Evolutionary conservation across 495 filamentous ascomycete genomes (phyloP), one percentile per base, ranked within the genome.

Genomic region (Tuber umbilicatum): DNA sequence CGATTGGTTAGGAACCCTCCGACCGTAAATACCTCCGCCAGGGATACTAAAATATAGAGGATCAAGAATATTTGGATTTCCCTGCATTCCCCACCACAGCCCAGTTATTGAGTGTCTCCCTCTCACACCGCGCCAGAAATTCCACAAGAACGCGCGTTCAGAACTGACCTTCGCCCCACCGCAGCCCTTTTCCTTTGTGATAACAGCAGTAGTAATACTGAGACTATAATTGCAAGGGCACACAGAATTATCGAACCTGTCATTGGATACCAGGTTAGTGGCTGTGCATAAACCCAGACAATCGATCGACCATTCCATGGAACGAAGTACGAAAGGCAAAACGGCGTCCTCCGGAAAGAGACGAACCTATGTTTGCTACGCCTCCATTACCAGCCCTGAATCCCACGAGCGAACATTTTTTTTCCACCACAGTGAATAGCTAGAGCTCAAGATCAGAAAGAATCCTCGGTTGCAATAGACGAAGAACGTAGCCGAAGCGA

Each of bases 1-100:
- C 74, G 42, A 70, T 76, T 75, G 27, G 47, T 78, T 38, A 82
- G 40, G 60, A 99, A 94, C 70, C 91, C 91, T 74, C 95, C 95
- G 39, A 97, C 89, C 2, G 92, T 92, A 84, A 99, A 97, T 79
- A 99, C 97, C 82, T 99, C 95, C 83, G 93, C 96, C 79, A 99
- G 93, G 81, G 91, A 89, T 75, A 98, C 89, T 42, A 99, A 85
- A 68, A 97, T 91, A 81, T 93, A 99, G 50, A 91, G 91, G 31
- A 93, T 64, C 37, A 99, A 86, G 84, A 98, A 97, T 55, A 97
- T 82, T 88, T 99, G 95, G 85, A 98, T 98, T 81, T 99, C 95
- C 83, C 95, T 97, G 78, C 78, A 81, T 71, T 17, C 45, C 64
- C 12, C 55, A 16, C 23, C 12, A 14, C 21, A 50, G 4, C 39